These are phyloP conservation scores for Camellia oleifera DNA, from an alignment of 179 eudicot species.

Conservation along the genomic window DNA sequence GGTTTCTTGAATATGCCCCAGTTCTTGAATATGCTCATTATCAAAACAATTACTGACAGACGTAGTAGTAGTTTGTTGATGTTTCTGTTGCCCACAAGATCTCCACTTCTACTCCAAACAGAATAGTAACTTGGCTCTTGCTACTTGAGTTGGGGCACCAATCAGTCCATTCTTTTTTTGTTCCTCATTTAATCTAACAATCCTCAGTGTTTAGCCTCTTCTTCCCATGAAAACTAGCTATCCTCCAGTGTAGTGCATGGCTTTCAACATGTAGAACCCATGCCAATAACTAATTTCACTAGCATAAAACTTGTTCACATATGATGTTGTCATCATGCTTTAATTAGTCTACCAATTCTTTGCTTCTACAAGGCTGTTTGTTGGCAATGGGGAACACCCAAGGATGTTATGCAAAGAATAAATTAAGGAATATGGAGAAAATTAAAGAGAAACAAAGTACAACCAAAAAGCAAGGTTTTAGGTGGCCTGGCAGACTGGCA, in stretches of 20 bases:
- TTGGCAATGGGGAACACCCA: background rate
- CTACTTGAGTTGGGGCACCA: background rate
- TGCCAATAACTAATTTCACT: background rate
- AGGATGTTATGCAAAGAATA: too few species aligned
- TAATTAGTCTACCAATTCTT: background rate
- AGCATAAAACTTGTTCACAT: background rate
- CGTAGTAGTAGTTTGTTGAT: background rate
- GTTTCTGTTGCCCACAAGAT: background rate
- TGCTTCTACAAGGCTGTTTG: background rate
- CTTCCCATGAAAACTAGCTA: background rate
- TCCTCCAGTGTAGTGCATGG: background rate
- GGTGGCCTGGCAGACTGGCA: too few species aligned
- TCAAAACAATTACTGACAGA: background rate
- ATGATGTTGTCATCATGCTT: background rate
- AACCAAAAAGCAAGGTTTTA: too few species aligned
- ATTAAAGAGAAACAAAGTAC: background rate
- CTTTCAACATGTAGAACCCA: background rate
- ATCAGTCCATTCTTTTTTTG: background rate
- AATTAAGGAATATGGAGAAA: too few species aligned
- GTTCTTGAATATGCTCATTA: background rate
- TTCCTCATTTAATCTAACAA: background rate
- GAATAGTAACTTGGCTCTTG: background rate
- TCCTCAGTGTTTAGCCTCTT: background rate
- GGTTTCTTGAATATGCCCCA: background rate
- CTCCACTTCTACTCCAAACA: background rate